Evolutionary conservation across 2,329 filamentous ascomycete genomes (phyloP).

Genomic region (Calonectria pseudoturangicola): DNA sequence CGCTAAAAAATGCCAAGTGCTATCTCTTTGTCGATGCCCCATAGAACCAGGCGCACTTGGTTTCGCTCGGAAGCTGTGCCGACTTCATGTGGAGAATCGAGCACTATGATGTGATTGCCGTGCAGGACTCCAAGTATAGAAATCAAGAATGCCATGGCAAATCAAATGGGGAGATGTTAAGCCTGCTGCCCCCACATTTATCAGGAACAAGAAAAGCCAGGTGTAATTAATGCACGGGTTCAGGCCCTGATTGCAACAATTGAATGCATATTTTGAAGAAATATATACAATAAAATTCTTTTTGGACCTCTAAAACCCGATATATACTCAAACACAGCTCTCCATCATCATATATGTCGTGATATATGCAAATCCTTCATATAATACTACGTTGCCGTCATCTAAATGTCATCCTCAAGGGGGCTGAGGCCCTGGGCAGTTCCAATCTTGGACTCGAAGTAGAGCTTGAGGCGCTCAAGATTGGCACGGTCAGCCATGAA

Average conservation of each 20-base stretch:
- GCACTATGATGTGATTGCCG: background rate
- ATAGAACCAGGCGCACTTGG: background rate
- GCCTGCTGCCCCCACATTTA: background rate
- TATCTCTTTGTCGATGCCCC: background rate
- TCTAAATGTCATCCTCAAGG: slow-evolving; percentile 53
- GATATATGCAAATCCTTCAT: background rate
- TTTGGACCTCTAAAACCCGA: background rate
- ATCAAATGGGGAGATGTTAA: background rate
- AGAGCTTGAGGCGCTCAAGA: slow-evolving; percentile 65
- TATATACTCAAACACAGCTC: background rate
- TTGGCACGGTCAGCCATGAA: slow-evolving; percentile 65
- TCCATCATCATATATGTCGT: background rate
- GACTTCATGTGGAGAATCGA: background rate
- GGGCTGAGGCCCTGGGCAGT: slow-evolving; percentile 65
- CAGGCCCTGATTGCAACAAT: background rate
- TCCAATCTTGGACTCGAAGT: slow-evolving; percentile 65
- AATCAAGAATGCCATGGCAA: background rate
- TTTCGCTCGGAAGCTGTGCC: background rate
- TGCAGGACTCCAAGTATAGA: background rate
- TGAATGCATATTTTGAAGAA: background rate
- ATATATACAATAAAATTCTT: slow-evolving; percentile 6
- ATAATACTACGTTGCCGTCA: background rate
- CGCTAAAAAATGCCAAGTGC: background rate
- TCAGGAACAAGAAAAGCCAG: background rate
- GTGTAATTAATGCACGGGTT: no score